A percentile compares a stretch with the other conserved stretches of the same genome.
Evolutionary conservation across 176 grass and related monocot genomes (phyloP).

Genomic region (Hordeum marinum): DNA sequence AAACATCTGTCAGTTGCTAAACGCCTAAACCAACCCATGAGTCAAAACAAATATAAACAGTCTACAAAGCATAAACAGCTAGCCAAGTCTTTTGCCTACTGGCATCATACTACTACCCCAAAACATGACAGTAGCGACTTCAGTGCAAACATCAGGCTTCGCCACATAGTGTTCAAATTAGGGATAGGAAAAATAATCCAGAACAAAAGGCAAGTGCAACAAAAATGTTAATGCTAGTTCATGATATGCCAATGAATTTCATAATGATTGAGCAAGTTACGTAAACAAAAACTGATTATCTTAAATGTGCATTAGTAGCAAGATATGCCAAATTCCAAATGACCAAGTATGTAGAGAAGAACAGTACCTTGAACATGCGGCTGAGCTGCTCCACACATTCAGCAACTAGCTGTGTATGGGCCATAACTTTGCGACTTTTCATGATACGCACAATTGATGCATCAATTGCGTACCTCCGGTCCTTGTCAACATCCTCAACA

Average conservation of each 20-base stretch:
- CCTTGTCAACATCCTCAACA: conserved; percentile 95
- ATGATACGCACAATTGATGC: conserved; percentile 97
- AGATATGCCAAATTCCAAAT: neutral
- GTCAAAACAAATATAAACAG: neutral
- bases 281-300: neutral
- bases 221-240: neutral
- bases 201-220: neutral
- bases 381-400: conserved; percentile 97
- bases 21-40: too few relatives aligned
- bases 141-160: neutral
- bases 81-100: neutral
- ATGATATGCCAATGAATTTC: neutral
- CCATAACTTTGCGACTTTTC: conserved; percentile 89
- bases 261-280: neutral
- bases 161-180: neutral
- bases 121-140: neutral
- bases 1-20: neutral
- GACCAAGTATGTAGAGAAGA: neutral
- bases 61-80: neutral
- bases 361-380: conserved; percentile 88
- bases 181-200: neutral
- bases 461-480: conserved; percentile 95
- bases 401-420: conserved; percentile 74
- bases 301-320: neutral
- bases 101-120: neutral